Base-by-base conservation (phyloP, 176 grass and related monocot species). In the Rhynchospora tenuis region DNA sequence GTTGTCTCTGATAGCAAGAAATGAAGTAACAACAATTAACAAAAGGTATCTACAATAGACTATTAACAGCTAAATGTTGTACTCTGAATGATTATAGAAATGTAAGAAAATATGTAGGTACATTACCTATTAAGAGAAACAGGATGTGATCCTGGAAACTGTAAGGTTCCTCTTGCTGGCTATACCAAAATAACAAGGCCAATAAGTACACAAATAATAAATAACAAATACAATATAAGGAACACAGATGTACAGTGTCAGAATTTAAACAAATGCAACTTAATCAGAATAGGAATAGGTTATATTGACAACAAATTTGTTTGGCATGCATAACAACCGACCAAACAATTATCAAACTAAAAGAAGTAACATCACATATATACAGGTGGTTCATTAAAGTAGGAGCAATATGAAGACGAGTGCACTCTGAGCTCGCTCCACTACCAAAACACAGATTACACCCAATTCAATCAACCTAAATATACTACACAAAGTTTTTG, bases 141-240 rank as follows among this genome's bases (percentile, higher is more conserved):
- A 44, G 96, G 96, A 86, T 99, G 96, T 84, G 96, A 99, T 82
- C 96, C 96, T 73, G 93, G 93, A 99, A 99, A 99, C 64, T 95
- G 96, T 54, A 86, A 60, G 83, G 89, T 88, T 20, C 89, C 91
- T 85, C 91, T 95, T 44, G 19, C 78, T 50, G 48, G 59, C 96
- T 99, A 83, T 43, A 89, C 79, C 13, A 44, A 90, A 84, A 84
- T 38, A 13, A 84, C 79, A 83, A 16, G 48, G 2, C 48, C 73
- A 54, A 22, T n/a, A 63, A 79, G 5, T 9, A 59, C 5, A 48
- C 1, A 64, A 22, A 61, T 15, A 66, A 52, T 65, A 82, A 67
- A 50, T 16, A 45, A 27, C 65, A 82, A 66, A 26, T 50, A 66
- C 27, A 77, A 4, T 24, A 59, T n/a, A 19, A 38, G 22, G 59